Percentiles rank a stretch among this genome's conserved stretches.
Evolutionary conservation across 805 yeast genomes (phyloP).

Genomic region (Candida insectorum): DNA sequence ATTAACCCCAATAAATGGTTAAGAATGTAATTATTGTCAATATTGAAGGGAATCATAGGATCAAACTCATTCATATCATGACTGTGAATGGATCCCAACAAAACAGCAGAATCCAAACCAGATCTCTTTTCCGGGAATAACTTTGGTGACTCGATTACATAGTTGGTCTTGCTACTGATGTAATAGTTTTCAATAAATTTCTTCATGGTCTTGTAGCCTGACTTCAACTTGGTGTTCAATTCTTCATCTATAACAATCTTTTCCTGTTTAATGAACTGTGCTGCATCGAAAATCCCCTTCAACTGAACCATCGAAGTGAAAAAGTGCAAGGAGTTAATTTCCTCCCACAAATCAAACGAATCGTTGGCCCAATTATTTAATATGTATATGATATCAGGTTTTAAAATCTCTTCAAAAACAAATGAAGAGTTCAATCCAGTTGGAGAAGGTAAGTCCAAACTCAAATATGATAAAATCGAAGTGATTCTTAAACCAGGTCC

Average conservation of each 20-base stretch:
- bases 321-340: conserved; percentile 68
- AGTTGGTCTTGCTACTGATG: conserved; percentile 20
- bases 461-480: conserved; percentile 56
- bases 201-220: conserved; percentile 31
- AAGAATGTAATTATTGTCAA: conserved; percentile 53
- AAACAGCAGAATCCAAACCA: conserved; percentile 78
- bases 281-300: conserved; percentile 59
- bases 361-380: conserved; percentile 54
- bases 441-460: conserved; percentile 15
- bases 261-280: conserved; percentile 27
- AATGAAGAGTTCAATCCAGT: conserved; percentile 19
- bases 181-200: conserved; percentile 35
- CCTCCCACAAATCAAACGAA: conserved; percentile 96
- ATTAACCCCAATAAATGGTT: conserved; percentile 64
- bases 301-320: conserved; percentile 77
- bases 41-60: conserved; percentile 55
- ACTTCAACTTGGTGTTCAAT: conserved; percentile 26
- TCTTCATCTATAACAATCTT: conserved; percentile 12
- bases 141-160: conserved; percentile 68
- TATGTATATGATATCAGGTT: conserved; percentile 69
- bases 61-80: conserved; percentile 39
- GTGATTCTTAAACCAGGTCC: conserved; percentile 85
- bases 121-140: conserved; percentile 44
- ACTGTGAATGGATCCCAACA: conserved; percentile 51
- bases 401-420: conserved; percentile 51